Base-by-base conservation (phyloP, 108 stramenopile genomes). In the Cyclostephanos tholiformis region DNA sequence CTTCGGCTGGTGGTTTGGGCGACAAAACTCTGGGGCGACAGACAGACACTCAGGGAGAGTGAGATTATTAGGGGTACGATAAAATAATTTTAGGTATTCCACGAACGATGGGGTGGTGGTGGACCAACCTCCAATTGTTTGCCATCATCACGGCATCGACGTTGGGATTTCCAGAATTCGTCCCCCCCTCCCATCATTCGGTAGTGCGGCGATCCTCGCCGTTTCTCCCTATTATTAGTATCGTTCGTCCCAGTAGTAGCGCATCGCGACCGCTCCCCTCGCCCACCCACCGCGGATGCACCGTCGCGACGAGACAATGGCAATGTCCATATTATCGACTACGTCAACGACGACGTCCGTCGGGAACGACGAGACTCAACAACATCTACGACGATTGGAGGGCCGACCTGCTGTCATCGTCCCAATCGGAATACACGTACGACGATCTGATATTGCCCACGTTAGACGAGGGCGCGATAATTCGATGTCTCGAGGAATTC, bases 361-460 rank as follows among this genome's bases (percentile, higher is more conserved):
- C n/a, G 41, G 11, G 41, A 46, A 46, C 44, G 0, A 46, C 44
- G 44, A 13, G 44, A 46, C 44, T 46, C 14, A 16, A 49, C 43
- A 91, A 91, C 59, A 72, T 82, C 13, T 92, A 92, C 78, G 91
- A 92, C 59, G 89, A 89, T 53, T 92, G 88, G 88, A 69, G 86
- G 22, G 65, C 71, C 23, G 87, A 89, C 82, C 65, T 77, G 14
- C 72, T 77, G n/a, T 77, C 81, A 26, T 66, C 81, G n/a, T 65
- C 81, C 20, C 76, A 67, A 56, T 77, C 81, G 5, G 10, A 39
- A 13, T 76, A 73, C 67, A 77, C 76, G 10, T 82, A 82, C 55
- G 81, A 82, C 41, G 76, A 77, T 41, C 32, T 81, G 19, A 63
- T 64, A 39, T 12, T 79, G 32, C 57, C 73, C 12, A n/a, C 57